A percentile compares a stretch with the other conserved stretches of the same genome.
Conservation (phyloP, 257 asterid genomes). For the Nicotiana attenuata region DNA sequence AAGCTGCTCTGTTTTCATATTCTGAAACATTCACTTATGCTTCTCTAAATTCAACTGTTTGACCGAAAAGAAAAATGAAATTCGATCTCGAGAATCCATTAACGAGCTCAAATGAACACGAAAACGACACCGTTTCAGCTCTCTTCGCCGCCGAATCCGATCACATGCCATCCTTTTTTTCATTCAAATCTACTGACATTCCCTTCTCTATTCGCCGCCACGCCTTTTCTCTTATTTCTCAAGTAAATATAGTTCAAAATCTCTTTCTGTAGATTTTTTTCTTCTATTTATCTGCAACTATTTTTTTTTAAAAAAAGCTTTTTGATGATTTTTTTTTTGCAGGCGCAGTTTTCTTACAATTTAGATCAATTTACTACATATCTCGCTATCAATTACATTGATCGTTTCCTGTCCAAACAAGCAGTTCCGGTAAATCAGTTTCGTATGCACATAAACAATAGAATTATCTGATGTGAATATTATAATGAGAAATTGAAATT, state of each 20-base stretch:
- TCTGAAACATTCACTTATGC: background rate
- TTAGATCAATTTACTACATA: constrained; percentile 43
- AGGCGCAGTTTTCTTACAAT: constrained; percentile 35
- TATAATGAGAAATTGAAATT: background rate
- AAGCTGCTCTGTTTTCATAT: background rate
- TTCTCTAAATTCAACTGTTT: background rate
- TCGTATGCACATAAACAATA: background rate
- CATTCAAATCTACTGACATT: constrained; percentile 20
- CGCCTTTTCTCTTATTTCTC: constrained; percentile 36
- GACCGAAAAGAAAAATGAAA: constrained; percentile 25
- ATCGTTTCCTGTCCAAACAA: constrained; percentile 47
- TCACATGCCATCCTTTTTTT: constrained; percentile 38
- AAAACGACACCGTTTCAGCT: constrained; percentile 32
- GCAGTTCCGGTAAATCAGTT: constrained; percentile 29
- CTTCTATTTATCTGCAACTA: background rate
- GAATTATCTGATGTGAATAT: background rate
- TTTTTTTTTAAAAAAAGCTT: too few relatives aligned
- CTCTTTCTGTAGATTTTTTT: background rate
- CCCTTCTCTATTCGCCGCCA: constrained; percentile 39
- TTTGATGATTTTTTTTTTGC: background rate
- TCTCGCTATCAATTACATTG: constrained; percentile 53
- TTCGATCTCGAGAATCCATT: constrained; percentile 44
- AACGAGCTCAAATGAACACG: constrained; percentile 20
- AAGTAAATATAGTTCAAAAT: constrained; percentile 19
- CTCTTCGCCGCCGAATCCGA: constrained; percentile 48